Evolutionary conservation across 1,284 basidiomycete genomes (phyloP), one percentile per base, ranked within the genome.

Genomic region (Leccinum fallax): DNA sequence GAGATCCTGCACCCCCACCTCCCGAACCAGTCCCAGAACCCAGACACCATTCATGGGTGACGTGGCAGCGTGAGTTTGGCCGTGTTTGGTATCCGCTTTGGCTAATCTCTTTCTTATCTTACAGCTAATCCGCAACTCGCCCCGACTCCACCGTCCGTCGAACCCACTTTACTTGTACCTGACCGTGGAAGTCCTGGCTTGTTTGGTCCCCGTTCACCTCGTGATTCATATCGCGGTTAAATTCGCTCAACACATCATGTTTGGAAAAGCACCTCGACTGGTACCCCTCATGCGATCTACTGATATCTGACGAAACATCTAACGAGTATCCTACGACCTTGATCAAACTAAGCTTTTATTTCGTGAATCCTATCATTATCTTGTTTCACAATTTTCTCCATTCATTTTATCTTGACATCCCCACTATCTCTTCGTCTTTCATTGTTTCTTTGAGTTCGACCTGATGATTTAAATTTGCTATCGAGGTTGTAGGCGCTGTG

Each of bases 31-130:
- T 69, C 2, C 75, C 69, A 58, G 74, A 72, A 61, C 77, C 78
- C 61, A 79, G 72, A 61, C 79, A 79, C 21, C 71, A 71, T 38
- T 85, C 84, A 5, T 88, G 89, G 88, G 80, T 80, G 49, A 84
- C 84, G 53, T 91, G 89, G 88, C 85, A 82, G 75, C 88, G 89
- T 91, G 68, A 78, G 87, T 80, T 63, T 62, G 21, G 36, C 40
- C 4, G 53, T 63, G 26, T 63, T 71, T 60, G 61, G 10, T n/a
- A 53, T 58, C 53, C 55, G 24, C 13, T 38, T 4, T 59, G 59
- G 36, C 16, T 60, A 63, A 58, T 32, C 26, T 52, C 36, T 55
- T 11, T n/a, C 9, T 68, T 11, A 65, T 63, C 34, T 53, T 59
- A 57, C 66, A 85, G 85, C 86, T 32, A 78, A 85, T 69, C 80